These are phyloP conservation scores for Clathrospora elynae DNA, from an alignment of 2,329 filamentous ascomycete genomes.

Conservation along the genomic window DNA sequence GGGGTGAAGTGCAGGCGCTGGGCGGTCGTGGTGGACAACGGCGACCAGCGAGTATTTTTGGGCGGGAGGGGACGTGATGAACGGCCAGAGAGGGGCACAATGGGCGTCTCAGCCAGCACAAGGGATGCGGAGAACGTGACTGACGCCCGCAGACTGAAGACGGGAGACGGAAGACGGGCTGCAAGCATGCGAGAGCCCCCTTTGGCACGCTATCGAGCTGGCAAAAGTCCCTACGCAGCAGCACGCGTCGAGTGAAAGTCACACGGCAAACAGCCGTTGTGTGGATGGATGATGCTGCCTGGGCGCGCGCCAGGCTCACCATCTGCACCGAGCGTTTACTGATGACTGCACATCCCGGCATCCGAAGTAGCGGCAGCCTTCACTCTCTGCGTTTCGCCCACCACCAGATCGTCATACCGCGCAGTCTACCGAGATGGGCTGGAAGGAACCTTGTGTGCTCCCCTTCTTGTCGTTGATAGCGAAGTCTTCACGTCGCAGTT, in stretches of 20 bases:
- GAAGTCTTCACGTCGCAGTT: background rate
- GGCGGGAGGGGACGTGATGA: slow-evolving; percentile 13
- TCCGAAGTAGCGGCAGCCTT: slow-evolving; percentile 12
- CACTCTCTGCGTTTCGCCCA: slow-evolving; percentile 12
- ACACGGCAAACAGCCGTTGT: slow-evolving; percentile 19
- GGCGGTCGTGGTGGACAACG: background rate
- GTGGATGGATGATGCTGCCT: slow-evolving; percentile 11
- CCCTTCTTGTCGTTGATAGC: background rate
- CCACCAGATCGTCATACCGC: background rate
- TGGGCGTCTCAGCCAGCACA: slow-evolving; percentile 15
- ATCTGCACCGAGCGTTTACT: slow-evolving; percentile 10
- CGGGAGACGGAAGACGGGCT: slow-evolving; percentile 1
- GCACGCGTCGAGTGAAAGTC: slow-evolving; percentile 21
- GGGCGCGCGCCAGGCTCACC: slow-evolving; percentile 3
- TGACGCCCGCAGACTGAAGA: background rate
- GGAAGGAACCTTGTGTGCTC: background rate
- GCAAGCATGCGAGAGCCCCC: slow-evolving; percentile 9
- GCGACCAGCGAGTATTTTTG: slow-evolving; percentile 8
- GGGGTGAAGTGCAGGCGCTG: slow-evolving; percentile 11
- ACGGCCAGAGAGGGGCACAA: slow-evolving; percentile 19
- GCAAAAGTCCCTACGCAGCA: slow-evolving; percentile 17
- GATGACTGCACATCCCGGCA: slow-evolving; percentile 12
- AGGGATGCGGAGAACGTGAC: slow-evolving; percentile 1
- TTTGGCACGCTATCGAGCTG: slow-evolving; percentile 18
- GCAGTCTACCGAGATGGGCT: slow-evolving; percentile 6